Base-by-base conservation (phyloP, 352 stramenopile genomes). In the Pythium sp. region DNA sequence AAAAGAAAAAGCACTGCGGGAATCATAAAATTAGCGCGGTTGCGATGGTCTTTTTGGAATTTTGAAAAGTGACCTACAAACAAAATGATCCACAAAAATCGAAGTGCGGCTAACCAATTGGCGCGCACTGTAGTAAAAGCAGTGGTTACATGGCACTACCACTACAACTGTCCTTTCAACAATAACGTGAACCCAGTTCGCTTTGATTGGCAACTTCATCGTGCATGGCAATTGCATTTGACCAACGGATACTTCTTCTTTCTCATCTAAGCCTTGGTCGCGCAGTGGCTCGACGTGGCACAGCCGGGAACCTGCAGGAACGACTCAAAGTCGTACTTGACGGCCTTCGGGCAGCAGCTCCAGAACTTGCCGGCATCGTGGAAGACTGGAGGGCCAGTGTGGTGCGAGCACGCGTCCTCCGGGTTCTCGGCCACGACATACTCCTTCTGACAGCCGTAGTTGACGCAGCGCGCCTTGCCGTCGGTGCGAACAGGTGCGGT, bases 261-360 rank as follows among this genome's bases (percentile, higher is more conserved):
- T 12, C 36, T 7, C 12, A 20, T n/a, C 59, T 65, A 63, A 43
- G 59, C 41, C 70, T 91, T 93, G 58, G 81, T 69, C 64, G 97
- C 90, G 61, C 87, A 75, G 65, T 98, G 93, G 46, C 86, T 80
- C 28, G 85, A 87, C n/a, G 77, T 84, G 22, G 89, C 80, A 70
- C 93, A 98, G 46, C 91, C 91, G 1, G 87, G 84, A 18, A 98
- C 82, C 64, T 95, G 81, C 22, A 98, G 80, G 74, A 98, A 98
- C 61, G 92, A 93, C 36, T 98, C 92, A 77, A 98, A 98, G 74
- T 98, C 92, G 83, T 98, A 98, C 84, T 97, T 97, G 72, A 97
- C 85, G 32, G 80, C 72, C 71, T 97, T 95, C 18, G 93, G 91
- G 70, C 94, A 98, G 81, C 94, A 98, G 67, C 81, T 93, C 94